phyloP scores from a whole-genome alignment of 306 rosid species.

The Sicyos baderoa region DNA sequence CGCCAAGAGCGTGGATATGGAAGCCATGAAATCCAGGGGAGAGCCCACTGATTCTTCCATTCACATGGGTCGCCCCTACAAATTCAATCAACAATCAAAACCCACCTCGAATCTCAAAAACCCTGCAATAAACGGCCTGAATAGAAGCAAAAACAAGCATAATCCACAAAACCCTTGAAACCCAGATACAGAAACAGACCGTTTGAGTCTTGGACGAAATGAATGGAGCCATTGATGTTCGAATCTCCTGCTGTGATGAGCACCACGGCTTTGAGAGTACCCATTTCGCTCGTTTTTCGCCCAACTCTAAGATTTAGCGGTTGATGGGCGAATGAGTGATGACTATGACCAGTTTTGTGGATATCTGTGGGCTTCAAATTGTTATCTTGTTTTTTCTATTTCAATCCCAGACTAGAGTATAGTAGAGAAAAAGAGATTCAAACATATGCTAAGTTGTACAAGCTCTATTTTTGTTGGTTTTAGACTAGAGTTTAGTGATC shows the following conservation, averaged over 20 bases:
- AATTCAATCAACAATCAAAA: conserved; percentile 4
- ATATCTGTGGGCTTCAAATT: neutral
- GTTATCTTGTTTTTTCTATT: neutral
- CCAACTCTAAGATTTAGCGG: neutral
- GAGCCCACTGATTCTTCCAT: conserved; percentile 16
- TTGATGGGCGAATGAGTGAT: neutral
- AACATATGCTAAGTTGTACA: too few species aligned
- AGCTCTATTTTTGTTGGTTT: too few species aligned
- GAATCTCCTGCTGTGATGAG: conserved; percentile 18
- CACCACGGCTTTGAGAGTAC: conserved; percentile 17
- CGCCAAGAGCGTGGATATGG: conserved; percentile 24
- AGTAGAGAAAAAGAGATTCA: too few species aligned
- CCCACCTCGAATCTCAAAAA: conserved; percentile 4
- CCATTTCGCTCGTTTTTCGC: conserved; percentile 3
- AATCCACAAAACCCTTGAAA: neutral
- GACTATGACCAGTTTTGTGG: neutral
- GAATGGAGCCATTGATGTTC: conserved; percentile 16
- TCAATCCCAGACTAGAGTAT: too few species aligned
- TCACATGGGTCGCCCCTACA: conserved; percentile 17
- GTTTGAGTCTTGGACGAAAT: conserved; percentile 19
- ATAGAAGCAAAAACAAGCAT: neutral
- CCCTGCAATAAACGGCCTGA: neutral
- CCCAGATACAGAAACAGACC: conserved; percentile 15
- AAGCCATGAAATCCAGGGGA: conserved; percentile 23
- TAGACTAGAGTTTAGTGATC: too few species aligned